Conservation (phyloP, 768 basidiomycete genomes). For the Tricholoma bakamatsutake region DNA sequence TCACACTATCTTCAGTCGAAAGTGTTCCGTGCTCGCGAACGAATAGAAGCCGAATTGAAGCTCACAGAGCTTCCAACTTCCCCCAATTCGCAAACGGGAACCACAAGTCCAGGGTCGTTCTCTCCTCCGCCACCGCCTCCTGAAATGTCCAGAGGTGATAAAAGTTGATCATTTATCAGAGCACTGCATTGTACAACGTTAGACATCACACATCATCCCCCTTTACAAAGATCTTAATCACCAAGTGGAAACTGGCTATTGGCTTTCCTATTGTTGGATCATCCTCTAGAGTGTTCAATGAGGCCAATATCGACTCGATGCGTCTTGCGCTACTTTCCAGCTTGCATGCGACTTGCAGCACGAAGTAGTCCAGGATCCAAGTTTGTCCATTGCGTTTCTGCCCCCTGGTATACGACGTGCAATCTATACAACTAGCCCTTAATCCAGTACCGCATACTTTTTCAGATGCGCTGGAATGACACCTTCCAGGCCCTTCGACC, state of each 20-base stretch:
- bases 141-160: conserved; percentile 10
- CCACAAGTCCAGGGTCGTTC: conserved; percentile 6
- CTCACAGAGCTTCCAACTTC: conserved; percentile 19
- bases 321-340: neutral
- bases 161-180: conserved; percentile 6
- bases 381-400: neutral
- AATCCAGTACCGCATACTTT: conserved; percentile 88
- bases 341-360: neutral
- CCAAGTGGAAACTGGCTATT: neutral
- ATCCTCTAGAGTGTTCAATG: neutral
- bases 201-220: conserved; percentile 11
- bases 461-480: conserved; percentile 80
- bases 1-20: conserved; percentile 97
- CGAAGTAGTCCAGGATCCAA: neutral
- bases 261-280: neutral
- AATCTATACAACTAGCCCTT: conserved; percentile 9
- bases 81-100: conserved; percentile 2
- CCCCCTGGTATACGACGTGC: neutral
- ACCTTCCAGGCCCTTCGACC: conserved; percentile 66
- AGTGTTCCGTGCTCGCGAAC: conserved; percentile 89
- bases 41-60: conserved; percentile 84
- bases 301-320: neutral
- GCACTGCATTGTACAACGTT: conserved; percentile 10
- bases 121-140: conserved; percentile 15
- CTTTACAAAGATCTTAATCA: conserved; percentile 8